Percentiles rank a stretch among this genome's conserved stretches.
Conservation (phyloP, 768 basidiomycete genomes). For the Astraeus odoratus region DNA sequence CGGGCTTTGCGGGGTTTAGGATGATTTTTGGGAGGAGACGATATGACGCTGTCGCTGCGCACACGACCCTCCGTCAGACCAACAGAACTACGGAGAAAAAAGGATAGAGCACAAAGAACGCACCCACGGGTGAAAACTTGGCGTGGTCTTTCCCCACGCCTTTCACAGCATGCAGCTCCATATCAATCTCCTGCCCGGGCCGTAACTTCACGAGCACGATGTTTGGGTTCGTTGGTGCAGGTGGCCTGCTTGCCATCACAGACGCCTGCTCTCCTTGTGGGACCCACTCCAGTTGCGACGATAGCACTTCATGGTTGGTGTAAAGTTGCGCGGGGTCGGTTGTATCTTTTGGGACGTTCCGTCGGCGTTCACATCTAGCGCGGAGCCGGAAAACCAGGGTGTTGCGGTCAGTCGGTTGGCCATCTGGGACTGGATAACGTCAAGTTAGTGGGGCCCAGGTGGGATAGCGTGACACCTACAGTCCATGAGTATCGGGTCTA, state of each 20-base stretch:
- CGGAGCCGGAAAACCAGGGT: conserved; percentile 83
- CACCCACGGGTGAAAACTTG: conserved; percentile 93
- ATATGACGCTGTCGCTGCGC: conserved; percentile 87
- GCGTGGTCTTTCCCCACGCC: conserved; percentile 93
- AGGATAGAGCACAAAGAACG: conserved; percentile 13
- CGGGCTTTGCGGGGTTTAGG: conserved; percentile 60
- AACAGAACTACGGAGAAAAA: not conserved
- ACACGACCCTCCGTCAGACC: not conserved
- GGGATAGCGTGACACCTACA: conserved; percentile 30
- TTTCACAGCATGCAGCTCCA: conserved; percentile 88
- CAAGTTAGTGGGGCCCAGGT: not conserved
- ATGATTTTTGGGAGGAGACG: conserved; percentile 82
- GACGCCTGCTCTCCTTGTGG: conserved; percentile 76
- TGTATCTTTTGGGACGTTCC: conserved; percentile 43
- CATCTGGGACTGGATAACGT: conserved; percentile 30
- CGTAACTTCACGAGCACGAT: conserved; percentile 89
- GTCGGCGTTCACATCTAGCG: conserved; percentile 56
- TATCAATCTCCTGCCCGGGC: conserved; percentile 82
- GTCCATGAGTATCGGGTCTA: conserved; percentile 74
- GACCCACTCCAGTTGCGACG: conserved; percentile 65
- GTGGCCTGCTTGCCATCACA: conserved; percentile 47
- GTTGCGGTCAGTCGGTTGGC: conserved; percentile 77
- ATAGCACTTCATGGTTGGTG: conserved; percentile 60
- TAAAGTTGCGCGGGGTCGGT: conserved; percentile 61
- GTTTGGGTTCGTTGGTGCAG: conserved; percentile 66